These are phyloP conservation scores for Eleusine indica DNA, from an alignment of 176 grass and related monocot species.

Conservation along the genomic window DNA sequence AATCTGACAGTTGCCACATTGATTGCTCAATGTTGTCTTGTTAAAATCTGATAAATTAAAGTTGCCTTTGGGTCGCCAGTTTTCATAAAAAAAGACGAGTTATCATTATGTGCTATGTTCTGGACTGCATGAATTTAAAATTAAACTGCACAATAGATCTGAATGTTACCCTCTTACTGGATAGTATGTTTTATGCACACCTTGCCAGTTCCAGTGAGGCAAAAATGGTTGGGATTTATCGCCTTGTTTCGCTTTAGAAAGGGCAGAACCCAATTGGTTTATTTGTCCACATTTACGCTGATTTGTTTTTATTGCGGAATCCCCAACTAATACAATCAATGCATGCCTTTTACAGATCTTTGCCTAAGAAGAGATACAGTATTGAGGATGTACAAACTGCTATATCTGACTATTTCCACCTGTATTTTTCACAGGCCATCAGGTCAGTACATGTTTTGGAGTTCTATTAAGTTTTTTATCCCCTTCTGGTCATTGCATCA, in stretches of 20 bases:
- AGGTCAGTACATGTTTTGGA: not conserved
- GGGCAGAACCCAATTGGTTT: not conserved
- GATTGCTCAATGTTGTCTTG: not conserved
- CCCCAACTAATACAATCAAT: not conserved
- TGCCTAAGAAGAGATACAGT: not conserved
- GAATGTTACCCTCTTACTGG: not conserved
- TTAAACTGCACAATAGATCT: not conserved
- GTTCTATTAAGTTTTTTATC: not conserved
- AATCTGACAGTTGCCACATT: not conserved
- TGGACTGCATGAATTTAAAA: not conserved
- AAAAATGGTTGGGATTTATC: not conserved
- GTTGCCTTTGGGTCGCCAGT: not conserved
- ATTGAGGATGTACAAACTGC: not conserved
- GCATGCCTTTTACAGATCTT: not conserved
- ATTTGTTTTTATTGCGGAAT: too few relatives aligned
- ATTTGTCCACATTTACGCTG: not conserved
- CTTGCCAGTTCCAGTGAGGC: not conserved
- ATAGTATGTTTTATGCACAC: too few relatives aligned
- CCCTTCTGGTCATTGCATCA: too few relatives aligned
- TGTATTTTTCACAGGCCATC: not conserved
- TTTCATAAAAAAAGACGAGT: not conserved
- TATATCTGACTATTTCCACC: not conserved
- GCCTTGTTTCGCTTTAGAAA: not conserved
- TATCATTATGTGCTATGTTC: not conserved
- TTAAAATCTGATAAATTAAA: not conserved